Conservation (phyloP, 768 basidiomycete genomes). For the Asterophora lycoperdoides region DNA sequence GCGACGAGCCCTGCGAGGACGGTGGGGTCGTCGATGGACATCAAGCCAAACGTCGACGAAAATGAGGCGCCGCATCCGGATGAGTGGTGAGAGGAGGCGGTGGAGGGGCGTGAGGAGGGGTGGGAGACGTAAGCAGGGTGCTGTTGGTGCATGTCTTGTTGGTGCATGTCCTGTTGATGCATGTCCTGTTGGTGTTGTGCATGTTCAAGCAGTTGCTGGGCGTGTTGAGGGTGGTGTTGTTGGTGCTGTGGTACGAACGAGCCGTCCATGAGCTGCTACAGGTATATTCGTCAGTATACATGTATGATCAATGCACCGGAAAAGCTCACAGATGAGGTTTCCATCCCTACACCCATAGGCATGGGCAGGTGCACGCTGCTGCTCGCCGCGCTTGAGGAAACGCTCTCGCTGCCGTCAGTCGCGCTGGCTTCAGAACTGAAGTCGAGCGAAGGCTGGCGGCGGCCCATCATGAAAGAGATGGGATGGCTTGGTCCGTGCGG, state of each 20-base stretch:
- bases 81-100: constrained; percentile 1
- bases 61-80: constrained; percentile 37
- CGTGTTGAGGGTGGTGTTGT: no score
- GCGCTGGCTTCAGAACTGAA: constrained; percentile 38
- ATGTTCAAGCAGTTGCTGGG: no score
- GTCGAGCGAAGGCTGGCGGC: constrained; percentile 25
- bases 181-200: no score
- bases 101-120: neutral
- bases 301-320: no score
- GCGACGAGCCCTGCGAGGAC: constrained; percentile 57
- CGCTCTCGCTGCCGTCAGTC: constrained; percentile 37
- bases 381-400: constrained; percentile 33
- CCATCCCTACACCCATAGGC: no score
- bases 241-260: neutral
- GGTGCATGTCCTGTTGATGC: neutral
- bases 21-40: constrained; percentile 72
- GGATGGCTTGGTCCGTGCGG: neutral
- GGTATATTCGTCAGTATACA: neutral
- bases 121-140: constrained; percentile 1
- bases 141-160: constrained; percentile 1
- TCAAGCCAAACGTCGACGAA: constrained; percentile 65
- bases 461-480: neutral
- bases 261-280: neutral
- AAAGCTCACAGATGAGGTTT: no score
- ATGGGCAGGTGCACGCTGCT: constrained; percentile 42